Evolutionary conservation across 371 early-diverging fungal species (phyloP), one percentile per base, ranked within the genome.

Genomic region (Mycotypha africana): DNA sequence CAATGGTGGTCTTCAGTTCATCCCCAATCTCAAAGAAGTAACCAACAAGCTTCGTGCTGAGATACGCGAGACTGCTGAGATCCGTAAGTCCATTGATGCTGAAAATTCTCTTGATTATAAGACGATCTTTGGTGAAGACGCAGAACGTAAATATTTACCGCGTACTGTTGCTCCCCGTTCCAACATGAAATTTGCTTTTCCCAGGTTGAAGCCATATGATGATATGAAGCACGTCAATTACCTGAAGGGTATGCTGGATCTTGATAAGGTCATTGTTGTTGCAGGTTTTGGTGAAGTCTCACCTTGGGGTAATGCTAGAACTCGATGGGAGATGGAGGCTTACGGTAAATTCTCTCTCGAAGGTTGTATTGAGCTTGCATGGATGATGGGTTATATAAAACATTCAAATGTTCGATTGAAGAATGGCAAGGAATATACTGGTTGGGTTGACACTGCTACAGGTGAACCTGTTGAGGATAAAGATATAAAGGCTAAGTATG

Each of bases 311-410:
- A 89, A 88, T 53, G 81, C 90, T 30, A 82, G 95, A 58, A 95
- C 95, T 43, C 90, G 97, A 45, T 97, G 97, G 97, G 95, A 96
- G 70, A 95, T 96, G 93, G 94, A 93, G 64, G 85, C 91, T 44
- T 58, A 71, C 41, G 97, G 97, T 52, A 86, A 93, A 63, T 90
- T 95, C 74, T 95, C 95, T 35, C 78, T 95, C 26, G 94, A 94
- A 45, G 97, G 95, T 14, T 93, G 93, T 61, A 91, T 96, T 56
- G 96, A 96, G 72, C 84, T 96, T 84, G 94, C 97, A 25, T 93
- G 97, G 94, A 89, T 93, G 58, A 95, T 93, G 95, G 95, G 95
- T 49, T 83, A 76, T 60, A 92, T 96, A 67, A 89, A 86, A 69
- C 92, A 92, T 67, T 85, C 85, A 66, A 83, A 87, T 51, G 95